A percentile compares a stretch with the other conserved stretches of the same genome.
phyloP scores from a whole-genome alignment of 805 yeast genomes.

The Monosporozyma yasuniensis region DNA sequence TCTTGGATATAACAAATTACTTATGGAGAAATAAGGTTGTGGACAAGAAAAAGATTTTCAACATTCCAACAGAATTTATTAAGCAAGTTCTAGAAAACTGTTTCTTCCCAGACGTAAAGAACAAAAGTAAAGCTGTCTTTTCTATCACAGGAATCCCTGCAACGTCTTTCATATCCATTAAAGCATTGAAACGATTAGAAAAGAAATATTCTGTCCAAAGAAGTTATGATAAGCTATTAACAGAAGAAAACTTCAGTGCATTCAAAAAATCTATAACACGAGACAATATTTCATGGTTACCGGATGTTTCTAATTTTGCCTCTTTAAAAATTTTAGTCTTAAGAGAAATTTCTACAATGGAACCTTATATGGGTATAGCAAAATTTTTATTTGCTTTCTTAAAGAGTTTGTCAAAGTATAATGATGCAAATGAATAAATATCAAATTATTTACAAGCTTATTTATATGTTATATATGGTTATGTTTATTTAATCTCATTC shows the following conservation, averaged over 20 bases:
- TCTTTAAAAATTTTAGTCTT: conserved; percentile 39
- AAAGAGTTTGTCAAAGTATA: conserved; percentile 36
- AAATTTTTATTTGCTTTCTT: conserved; percentile 46
- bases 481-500: background rate
- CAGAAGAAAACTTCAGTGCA: conserved; percentile 16
- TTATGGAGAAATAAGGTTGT: conserved; percentile 25
- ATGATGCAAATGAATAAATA: background rate
- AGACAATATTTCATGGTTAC: conserved; percentile 10
- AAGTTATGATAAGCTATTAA: conserved; percentile 9
- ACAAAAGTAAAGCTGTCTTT: conserved; percentile 12
- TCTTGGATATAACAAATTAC: conserved; percentile 24
- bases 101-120: conserved; percentile 7
- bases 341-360: conserved; percentile 25
- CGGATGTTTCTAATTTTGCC: conserved; percentile 29
- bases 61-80: conserved; percentile 19
- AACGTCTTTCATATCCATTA: conserved; percentile 12
- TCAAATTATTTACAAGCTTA: background rate
- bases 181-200: conserved; percentile 10
- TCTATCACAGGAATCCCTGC: conserved; percentile 22
- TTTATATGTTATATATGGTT: background rate
- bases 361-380: conserved; percentile 42
- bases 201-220: conserved; percentile 1
- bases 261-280: conserved; percentile 7
- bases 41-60: conserved; percentile 12
- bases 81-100: conserved; percentile 10